Conservation (phyloP, 805 yeast species). For the Candida hungchunana region DNA sequence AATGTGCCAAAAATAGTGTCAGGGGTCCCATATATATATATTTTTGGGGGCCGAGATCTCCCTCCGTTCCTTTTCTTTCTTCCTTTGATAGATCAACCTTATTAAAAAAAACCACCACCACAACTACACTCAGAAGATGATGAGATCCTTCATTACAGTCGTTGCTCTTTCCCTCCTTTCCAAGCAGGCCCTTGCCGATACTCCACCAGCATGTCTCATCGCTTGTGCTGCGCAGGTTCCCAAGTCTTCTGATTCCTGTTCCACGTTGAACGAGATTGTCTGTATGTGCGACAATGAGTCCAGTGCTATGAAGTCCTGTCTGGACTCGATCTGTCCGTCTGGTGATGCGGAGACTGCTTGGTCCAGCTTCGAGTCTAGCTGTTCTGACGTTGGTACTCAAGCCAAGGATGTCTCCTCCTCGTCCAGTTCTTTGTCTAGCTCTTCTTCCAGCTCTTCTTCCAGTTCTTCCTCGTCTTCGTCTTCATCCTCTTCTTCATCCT, state of each 20-base stretch:
- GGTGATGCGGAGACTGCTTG: conserved; percentile 56
- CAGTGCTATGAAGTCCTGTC: conserved; percentile 53
- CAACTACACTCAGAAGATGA: conserved; percentile 1
- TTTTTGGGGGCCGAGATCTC: too few species aligned
- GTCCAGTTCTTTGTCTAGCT: conserved; percentile 29
- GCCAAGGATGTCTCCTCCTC: conserved; percentile 32
- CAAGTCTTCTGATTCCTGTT: conserved; percentile 48
- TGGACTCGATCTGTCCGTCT: conserved; percentile 64
- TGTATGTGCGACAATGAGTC: conserved; percentile 66
- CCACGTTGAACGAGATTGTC: conserved; percentile 54
- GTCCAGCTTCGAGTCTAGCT: conserved; percentile 49
- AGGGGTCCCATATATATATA: too few species aligned
- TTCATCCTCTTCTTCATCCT: conserved; percentile 23
- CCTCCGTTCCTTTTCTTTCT: not conserved
- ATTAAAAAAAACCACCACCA: too few species aligned
- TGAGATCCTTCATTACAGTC: conserved; percentile 9
- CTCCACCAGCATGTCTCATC: conserved; percentile 90
- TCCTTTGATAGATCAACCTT: not conserved
- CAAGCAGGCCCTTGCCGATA: conserved; percentile 36
- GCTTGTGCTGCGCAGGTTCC: conserved; percentile 80
- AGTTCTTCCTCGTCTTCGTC: conserved; percentile 25
- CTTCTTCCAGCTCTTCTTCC: conserved; percentile 27
- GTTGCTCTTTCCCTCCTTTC: conserved; percentile 19
- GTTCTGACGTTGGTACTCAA: conserved; percentile 42
- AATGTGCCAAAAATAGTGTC: conserved; percentile 13